Evolutionary conservation across 805 yeast genomes (phyloP).

Genomic region (Saccharomycopsis schoenii): DNA sequence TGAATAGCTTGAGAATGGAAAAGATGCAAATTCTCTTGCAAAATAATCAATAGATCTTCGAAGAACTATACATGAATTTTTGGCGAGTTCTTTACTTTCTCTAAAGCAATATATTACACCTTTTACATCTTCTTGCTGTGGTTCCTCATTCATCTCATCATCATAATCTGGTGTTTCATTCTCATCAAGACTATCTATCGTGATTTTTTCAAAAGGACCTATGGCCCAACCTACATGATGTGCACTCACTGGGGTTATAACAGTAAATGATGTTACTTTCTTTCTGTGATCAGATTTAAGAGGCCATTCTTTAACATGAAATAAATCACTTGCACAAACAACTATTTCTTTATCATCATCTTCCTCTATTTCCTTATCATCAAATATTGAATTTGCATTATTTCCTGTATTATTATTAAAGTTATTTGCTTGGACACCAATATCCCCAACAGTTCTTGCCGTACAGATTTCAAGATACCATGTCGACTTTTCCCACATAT

Average conservation of each 20-base stretch:
- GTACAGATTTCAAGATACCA: constrained; percentile 88
- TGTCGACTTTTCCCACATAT: constrained; percentile 75
- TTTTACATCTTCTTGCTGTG: constrained; percentile 34
- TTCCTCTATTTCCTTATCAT: constrained; percentile 25
- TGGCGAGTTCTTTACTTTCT: constrained; percentile 42
- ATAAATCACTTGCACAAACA: constrained; percentile 64
- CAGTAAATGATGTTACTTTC: constrained; percentile 61
- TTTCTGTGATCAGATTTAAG: constrained; percentile 69
- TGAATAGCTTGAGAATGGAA: constrained; percentile 77
- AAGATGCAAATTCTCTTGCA: constrained; percentile 84
- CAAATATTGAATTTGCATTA: constrained; percentile 7
- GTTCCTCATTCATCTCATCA: constrained; percentile 22
- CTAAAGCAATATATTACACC: constrained; percentile 57
- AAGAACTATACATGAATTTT: constrained; percentile 68
- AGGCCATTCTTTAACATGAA: constrained; percentile 56
- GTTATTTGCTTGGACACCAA: constrained; percentile 30
- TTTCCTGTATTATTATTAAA: constrained; percentile 26
- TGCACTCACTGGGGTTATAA: constrained; percentile 80
- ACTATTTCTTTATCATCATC: constrained; percentile 38
- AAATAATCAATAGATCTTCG: constrained; percentile 74
- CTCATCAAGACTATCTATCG: constrained; percentile 29
- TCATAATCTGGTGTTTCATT: constrained; percentile 30
- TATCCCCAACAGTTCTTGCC: constrained; percentile 70
- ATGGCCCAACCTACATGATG: constrained; percentile 94
- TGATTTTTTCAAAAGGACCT: constrained; percentile 70